These are phyloP conservation scores for Borealophlyctis nickersoniae DNA, from an alignment of 192 early-diverging fungal genomes.

Conservation along the genomic window DNA sequence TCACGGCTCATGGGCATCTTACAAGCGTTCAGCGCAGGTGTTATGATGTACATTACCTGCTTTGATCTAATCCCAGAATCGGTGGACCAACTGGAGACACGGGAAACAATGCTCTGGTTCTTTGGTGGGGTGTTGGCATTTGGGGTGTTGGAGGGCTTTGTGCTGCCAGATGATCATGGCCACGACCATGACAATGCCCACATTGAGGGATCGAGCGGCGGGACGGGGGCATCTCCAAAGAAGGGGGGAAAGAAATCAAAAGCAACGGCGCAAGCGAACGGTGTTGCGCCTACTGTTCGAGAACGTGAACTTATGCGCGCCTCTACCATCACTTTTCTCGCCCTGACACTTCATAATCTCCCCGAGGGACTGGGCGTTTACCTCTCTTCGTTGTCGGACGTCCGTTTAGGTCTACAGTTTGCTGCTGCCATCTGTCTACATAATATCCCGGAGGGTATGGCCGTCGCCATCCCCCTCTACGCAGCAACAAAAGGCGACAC, in stretches of 20 bases:
- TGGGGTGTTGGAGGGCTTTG: slow-evolving; percentile 32
- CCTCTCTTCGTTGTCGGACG: slow-evolving; percentile 41
- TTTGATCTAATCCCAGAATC: slow-evolving; percentile 52
- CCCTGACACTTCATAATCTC: slow-evolving; percentile 48
- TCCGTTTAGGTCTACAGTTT: slow-evolving; percentile 43
- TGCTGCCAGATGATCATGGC: slow-evolving; percentile 36
- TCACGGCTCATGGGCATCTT: slow-evolving; percentile 43
- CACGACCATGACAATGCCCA: slow-evolving; percentile 31
- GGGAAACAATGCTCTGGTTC: slow-evolving; percentile 45
- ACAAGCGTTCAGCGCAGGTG: slow-evolving; percentile 43
- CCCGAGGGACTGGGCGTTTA: slow-evolving; percentile 54
- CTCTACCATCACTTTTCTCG: slow-evolving; percentile 47
- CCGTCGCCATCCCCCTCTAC: slow-evolving; percentile 54
- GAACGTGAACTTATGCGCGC: slow-evolving; percentile 39
- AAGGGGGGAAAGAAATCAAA: slow-evolving; percentile 7
- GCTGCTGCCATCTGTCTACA: slow-evolving; percentile 50
- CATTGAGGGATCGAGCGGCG: slow-evolving; percentile 3
- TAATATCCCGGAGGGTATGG: slow-evolving; percentile 58
- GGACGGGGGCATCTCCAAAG: not conserved
- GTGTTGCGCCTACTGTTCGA: not conserved
- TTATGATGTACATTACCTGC: slow-evolving; percentile 56
- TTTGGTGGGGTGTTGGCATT: slow-evolving; percentile 51
- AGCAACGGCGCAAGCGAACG: slow-evolving; percentile 2
- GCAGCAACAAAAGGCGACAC: slow-evolving; percentile 38
- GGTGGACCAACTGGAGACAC: slow-evolving; percentile 33